A percentile compares a stretch with the other conserved stretches of the same genome.
These are phyloP conservation scores for Arctostaphylos glauca DNA, from an alignment of 148 eudicot genomes.

Conservation along the genomic window DNA sequence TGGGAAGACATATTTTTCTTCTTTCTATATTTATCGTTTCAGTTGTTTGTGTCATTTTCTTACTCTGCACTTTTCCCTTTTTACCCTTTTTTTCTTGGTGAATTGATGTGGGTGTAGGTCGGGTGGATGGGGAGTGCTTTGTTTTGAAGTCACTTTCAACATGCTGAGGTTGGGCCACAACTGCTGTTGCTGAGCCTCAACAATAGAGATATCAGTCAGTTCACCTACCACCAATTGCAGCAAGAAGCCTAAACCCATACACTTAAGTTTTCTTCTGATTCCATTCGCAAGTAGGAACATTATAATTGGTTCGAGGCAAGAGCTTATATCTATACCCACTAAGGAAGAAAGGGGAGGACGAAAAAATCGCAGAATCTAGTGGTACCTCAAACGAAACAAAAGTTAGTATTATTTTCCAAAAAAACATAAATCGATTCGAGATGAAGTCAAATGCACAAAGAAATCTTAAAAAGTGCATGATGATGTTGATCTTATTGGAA, in stretches of 20 bases:
- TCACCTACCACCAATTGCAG: neutral
- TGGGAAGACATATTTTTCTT: neutral
- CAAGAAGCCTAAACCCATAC: neutral
- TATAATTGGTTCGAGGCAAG: neutral
- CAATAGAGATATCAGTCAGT: slow-evolving; percentile 1
- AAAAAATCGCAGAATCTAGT: neutral
- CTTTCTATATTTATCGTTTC: neutral
- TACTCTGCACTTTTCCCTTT: too few species aligned
- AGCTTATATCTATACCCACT: neutral
- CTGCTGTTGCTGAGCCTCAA: neutral
- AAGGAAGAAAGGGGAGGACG: neutral
- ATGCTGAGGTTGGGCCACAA: neutral
- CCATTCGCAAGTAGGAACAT: neutral
- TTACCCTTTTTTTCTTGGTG: neutral
- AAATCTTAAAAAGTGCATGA: neutral
- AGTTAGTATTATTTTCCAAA: neutral
- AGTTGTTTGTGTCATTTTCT: neutral
- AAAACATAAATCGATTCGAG: neutral
- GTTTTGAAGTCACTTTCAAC: neutral
- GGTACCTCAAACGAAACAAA: neutral
- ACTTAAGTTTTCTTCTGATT: neutral
- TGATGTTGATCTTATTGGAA: neutral
- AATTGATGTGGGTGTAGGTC: neutral
- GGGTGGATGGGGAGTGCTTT: neutral
- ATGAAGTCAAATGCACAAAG: neutral